These are phyloP conservation scores for Acanthochlamys bracteata DNA, from an alignment of 106 monocot species.

Conservation along the genomic window DNA sequence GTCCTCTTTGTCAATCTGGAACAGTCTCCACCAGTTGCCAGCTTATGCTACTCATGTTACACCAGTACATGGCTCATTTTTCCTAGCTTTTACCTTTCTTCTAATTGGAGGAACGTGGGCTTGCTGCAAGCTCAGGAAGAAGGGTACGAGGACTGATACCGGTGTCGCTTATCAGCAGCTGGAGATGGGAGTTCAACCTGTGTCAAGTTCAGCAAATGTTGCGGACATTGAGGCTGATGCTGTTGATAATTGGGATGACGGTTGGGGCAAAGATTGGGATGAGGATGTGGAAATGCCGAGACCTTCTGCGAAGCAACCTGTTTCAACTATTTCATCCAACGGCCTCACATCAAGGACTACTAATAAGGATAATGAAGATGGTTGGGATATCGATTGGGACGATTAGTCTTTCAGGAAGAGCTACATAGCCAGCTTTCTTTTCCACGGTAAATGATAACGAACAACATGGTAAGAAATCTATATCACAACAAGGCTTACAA, in stretches of 20 bases:
- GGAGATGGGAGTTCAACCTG: constrained; percentile 36
- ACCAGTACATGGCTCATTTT: constrained; percentile 48
- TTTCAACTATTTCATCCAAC: constrained; percentile 20
- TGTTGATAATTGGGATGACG: constrained; percentile 52
- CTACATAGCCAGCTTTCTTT: too few relatives aligned
- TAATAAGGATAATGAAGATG: constrained; percentile 45
- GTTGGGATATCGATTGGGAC: constrained; percentile 78
- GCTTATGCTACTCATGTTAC: constrained; percentile 33
- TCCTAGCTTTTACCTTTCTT: constrained; percentile 21
- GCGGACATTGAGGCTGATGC: constrained; percentile 8
- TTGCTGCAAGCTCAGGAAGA: constrained; percentile 55
- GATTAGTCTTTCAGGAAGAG: constrained; percentile 19
- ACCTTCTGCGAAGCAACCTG: constrained; percentile 9
- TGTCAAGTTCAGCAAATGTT: constrained; percentile 5
- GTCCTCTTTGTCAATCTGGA: constrained; percentile 17
- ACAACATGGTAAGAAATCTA: background rate
- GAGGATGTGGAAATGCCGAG: constrained; percentile 36
- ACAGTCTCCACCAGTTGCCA: constrained; percentile 23
- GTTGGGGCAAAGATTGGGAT: constrained; percentile 79
- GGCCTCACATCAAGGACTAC: constrained; percentile 36
- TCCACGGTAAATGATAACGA: too few relatives aligned
- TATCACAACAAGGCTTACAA: background rate
- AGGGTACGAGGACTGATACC: constrained; percentile 20
- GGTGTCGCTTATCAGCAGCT: constrained; percentile 60
- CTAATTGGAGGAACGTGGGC: constrained; percentile 38